Conservation (phyloP, 176 grass and related monocot genomes). For the Oryza officinalis region DNA sequence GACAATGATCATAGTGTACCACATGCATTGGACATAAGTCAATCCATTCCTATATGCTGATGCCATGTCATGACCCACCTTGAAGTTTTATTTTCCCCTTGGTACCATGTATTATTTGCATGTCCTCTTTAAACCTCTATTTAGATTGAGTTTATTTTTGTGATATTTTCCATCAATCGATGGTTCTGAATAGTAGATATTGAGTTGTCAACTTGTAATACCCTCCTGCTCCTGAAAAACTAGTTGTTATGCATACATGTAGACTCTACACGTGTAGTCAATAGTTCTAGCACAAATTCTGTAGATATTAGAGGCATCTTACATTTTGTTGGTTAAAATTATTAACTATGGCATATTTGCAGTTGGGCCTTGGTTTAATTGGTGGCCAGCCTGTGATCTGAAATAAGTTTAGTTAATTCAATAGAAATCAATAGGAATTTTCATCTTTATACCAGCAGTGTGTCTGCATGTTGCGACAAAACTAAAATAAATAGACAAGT, state of each 20-base stretch:
- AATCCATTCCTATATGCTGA: not conserved
- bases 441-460: not conserved
- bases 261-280: not conserved
- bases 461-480: not conserved
- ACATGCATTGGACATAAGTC: constrained; percentile 18
- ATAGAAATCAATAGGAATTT: not conserved
- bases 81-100: not conserved
- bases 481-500: not conserved
- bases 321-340: not conserved
- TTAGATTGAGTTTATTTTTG: not conserved
- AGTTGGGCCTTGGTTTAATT: constrained; percentile 24
- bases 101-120: constrained; percentile 5
- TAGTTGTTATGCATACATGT: not conserved
- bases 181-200: constrained; percentile 3
- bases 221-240: not conserved
- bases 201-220: not conserved
- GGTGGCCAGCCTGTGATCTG: constrained; percentile 7
- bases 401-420: constrained; percentile 24
- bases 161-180: not conserved
- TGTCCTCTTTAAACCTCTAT: not conserved
- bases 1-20: not conserved
- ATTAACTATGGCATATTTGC: constrained; percentile 12
- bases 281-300: not conserved
- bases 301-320: not conserved
- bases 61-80: constrained; percentile 16